Evolutionary conservation across 495 filamentous ascomycete species (phyloP), one percentile per base, ranked within the genome.

Genomic region (Neurospora intermedia): DNA sequence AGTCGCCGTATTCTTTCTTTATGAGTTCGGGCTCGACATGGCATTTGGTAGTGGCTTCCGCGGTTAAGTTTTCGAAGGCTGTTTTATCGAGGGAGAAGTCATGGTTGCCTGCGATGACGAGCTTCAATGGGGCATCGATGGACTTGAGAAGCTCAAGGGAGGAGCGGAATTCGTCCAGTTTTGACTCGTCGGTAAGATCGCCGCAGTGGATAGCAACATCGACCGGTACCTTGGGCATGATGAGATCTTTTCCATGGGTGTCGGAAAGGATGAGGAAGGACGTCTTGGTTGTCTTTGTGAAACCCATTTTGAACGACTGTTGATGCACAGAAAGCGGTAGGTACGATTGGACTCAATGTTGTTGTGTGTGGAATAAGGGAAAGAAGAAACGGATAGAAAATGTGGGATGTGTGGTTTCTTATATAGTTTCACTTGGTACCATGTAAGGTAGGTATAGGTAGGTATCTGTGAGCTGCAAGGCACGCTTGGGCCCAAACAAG

Each of bases 51-150:
- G 16, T 66, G 1, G 75, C 75, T 38, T 79, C 75, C 7, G 31
- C 39, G 11, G 77, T 20, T 20, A 74, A 73, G 9, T 69, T 27
- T 43, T 38, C 71, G 43, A 80, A 80, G 1, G 45, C 86, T 4
- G 85, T 80, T 39, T 80, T 79, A 77, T 96, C 91, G 4, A 94
- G 87, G 0, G 88, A 88, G 72, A 92, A 86, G 77, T 95, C 92
- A 80, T 94, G 93, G 79, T 95, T 94, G 0, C 93, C 93, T 2
- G 93, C 88, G 70, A 96, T 93, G 43, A 94, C 88, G 43, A 96
- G 81, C 74, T 94, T 96, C 7, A 94, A 80, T 23, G 90, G 87
- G 0, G 93, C 92, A 7, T 87, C 76, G 71, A 90, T 86, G 0
- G 70, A 75, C 18, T 78, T 77, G 16, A 96, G 82, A 77, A 92